These are phyloP conservation scores for Mycena alexandri DNA, from an alignment of 768 basidiomycete genomes.

Conservation along the genomic window DNA sequence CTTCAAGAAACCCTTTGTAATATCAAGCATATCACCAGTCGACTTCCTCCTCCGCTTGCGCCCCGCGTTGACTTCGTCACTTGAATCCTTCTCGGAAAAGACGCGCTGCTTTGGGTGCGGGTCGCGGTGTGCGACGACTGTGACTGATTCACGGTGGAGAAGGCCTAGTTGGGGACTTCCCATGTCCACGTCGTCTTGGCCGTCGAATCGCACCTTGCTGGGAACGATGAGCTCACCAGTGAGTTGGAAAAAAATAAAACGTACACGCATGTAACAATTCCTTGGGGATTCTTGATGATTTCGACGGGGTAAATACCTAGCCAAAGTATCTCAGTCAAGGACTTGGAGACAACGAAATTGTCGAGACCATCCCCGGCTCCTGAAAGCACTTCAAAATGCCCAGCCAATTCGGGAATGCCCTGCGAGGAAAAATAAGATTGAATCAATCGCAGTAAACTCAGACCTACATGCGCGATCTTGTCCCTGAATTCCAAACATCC, in stretches of 20 bases:
- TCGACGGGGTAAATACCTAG: slow-evolving; percentile 31
- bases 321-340: too few species aligned
- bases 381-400: slow-evolving; percentile 31
- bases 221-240: neutral
- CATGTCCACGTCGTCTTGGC: slow-evolving; percentile 25
- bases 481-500: slow-evolving; percentile 33
- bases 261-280: slow-evolving; percentile 29
- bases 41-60: slow-evolving; percentile 23
- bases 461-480: slow-evolving; percentile 26
- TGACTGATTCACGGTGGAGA: neutral
- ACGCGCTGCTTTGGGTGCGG: neutral
- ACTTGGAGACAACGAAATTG: neutral
- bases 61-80: neutral
- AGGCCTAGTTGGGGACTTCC: neutral
- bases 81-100: slow-evolving; percentile 6
- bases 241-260: neutral
- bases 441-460: neutral
- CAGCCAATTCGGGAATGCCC: slow-evolving; percentile 22
- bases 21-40: slow-evolving; percentile 21
- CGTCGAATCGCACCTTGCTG: slow-evolving; percentile 37
- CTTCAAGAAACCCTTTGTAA: slow-evolving; percentile 27
- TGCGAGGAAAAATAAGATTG: neutral
- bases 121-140: neutral
- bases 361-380: slow-evolving; percentile 30
- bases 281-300: slow-evolving; percentile 24